phyloP scores from a whole-genome alignment of 192 early-diverging fungal species.

The Helicostylum pulchrum region DNA sequence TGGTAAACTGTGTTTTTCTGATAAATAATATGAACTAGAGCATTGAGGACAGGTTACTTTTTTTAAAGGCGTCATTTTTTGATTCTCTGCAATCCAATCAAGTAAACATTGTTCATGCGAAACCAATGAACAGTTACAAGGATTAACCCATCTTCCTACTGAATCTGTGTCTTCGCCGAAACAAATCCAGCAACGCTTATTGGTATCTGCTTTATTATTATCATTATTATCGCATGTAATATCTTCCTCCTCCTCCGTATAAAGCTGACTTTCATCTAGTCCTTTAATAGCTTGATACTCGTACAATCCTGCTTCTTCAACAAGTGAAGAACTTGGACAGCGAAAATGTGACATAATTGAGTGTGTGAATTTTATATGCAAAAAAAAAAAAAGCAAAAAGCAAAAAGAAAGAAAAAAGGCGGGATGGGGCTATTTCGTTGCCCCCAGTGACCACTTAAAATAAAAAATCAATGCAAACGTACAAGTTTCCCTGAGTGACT shows the following conservation, averaged over 20 bases:
- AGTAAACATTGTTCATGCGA: slow-evolving; percentile 76
- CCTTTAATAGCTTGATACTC: not conserved
- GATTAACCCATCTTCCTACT: slow-evolving; percentile 61
- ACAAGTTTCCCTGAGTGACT: too few relatives aligned
- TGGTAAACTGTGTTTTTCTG: slow-evolving; percentile 49
- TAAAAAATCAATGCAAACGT: too few relatives aligned
- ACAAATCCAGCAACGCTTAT: slow-evolving; percentile 66
- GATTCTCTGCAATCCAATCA: slow-evolving; percentile 71
- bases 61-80: slow-evolving; percentile 45
- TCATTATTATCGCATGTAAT: too few relatives aligned
- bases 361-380: too few relatives aligned
- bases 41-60: slow-evolving; percentile 68
- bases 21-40: slow-evolving; percentile 56
- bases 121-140: slow-evolving; percentile 73
- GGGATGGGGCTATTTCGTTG: too few relatives aligned
- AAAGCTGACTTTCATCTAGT: too few relatives aligned
- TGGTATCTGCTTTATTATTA: not conserved
- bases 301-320: not conserved
- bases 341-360: slow-evolving; percentile 13
- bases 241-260: too few relatives aligned
- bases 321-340: slow-evolving; percentile 10
- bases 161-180: slow-evolving; percentile 65
- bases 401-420: too few relatives aligned
- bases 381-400: too few relatives aligned
- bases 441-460: too few relatives aligned